phyloP scores from a whole-genome alignment of 495 filamentous ascomycete genomes.

The Penicillium parvum region DNA sequence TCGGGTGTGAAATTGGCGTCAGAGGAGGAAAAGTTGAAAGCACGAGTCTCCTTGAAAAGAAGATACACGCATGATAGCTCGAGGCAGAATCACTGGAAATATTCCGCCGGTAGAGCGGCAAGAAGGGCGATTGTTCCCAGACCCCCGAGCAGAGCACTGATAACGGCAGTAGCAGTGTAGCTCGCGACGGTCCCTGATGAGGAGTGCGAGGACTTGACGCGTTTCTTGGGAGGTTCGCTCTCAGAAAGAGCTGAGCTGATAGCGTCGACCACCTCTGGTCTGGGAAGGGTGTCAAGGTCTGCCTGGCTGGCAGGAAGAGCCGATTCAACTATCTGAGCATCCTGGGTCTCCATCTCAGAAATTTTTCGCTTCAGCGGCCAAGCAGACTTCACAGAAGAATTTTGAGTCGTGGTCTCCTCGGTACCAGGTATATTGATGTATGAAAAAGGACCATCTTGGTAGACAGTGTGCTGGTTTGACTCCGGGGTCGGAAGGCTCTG shows the following conservation, averaged over 20 bases:
- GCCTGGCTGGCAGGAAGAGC: conserved; percentile 20
- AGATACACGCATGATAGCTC: too few species aligned
- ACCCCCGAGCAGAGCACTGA: conserved; percentile 45
- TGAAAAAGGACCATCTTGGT: conserved; percentile 15
- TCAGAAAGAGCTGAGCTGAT: conserved; percentile 18
- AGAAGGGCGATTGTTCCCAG: conserved; percentile 47
- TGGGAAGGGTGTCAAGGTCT: conserved; percentile 17
- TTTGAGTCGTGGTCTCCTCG: too few species aligned
- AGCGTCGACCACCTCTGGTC: conserved; percentile 11
- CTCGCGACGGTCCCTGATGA: conserved; percentile 23
- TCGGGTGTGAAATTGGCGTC: neutral
- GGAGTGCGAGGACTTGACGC: conserved; percentile 22
- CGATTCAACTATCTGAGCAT: conserved; percentile 3
- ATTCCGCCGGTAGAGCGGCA: conserved; percentile 41
- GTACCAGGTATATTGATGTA: neutral
- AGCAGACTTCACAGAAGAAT: too few species aligned
- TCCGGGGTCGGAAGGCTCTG: neutral
- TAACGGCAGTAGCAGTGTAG: conserved; percentile 42
- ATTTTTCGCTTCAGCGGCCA: conserved; percentile 38
- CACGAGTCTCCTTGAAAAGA: too few species aligned
- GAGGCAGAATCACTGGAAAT: conserved; percentile 25
- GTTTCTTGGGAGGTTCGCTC: conserved; percentile 29
- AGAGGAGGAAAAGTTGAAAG: neutral
- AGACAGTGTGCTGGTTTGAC: neutral
- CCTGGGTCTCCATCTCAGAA: conserved; percentile 26